Percentiles rank a stretch among this genome's conserved stretches.
Conservation (phyloP, 164 flowering plant genomes). For the Tinospora cordifolia region DNA sequence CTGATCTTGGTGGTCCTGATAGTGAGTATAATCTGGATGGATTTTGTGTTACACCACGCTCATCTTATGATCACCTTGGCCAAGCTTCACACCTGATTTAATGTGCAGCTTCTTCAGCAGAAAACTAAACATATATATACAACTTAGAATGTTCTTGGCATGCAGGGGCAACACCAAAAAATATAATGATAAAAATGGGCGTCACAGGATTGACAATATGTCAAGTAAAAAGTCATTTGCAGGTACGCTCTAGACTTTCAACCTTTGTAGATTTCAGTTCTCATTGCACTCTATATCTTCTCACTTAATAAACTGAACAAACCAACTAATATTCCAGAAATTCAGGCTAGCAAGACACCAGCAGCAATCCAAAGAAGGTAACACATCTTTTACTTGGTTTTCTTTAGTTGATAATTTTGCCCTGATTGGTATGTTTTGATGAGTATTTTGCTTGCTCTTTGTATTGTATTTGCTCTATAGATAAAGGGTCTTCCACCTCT, state of each 20-base stretch:
- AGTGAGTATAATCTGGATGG: constrained; percentile 5
- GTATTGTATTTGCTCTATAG: constrained; percentile 4
- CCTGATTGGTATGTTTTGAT: neutral
- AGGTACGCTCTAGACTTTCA: constrained; percentile 9
- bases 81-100: neutral
- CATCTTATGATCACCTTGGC: neutral
- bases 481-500: constrained; percentile 8
- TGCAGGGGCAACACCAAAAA: constrained; percentile 20
- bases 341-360: constrained; percentile 18
- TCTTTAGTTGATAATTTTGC: too few species aligned
- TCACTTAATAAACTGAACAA: neutral
- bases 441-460: neutral
- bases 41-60: neutral
- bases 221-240: constrained; percentile 23
- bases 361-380: constrained; percentile 20
- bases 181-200: constrained; percentile 12
- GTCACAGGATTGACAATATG: constrained; percentile 14
- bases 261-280: neutral
- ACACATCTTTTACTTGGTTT: neutral
- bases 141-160: neutral
- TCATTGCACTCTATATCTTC: neutral
- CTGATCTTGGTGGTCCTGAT: constrained; percentile 10
- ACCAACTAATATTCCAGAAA: constrained; percentile 10
- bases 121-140: neutral
- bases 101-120: neutral